phyloP scores from a whole-genome alignment of 1,139 yeast species.

The Kluyveromyces marxianus region DNA sequence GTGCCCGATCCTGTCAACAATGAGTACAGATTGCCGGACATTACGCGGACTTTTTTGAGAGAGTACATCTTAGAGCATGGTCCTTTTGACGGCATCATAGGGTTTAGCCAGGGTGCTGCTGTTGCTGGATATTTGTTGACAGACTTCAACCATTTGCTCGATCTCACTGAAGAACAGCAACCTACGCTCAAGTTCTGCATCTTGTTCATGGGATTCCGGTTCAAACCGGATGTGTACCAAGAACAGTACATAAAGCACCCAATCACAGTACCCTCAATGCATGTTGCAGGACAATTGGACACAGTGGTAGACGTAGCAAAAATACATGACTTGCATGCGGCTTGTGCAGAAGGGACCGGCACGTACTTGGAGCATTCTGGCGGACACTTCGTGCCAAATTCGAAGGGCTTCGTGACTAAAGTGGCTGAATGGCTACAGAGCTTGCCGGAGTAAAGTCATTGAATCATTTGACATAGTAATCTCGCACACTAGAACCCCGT shows the following conservation, averaged over 20 bases:
- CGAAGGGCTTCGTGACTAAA: constrained; percentile 51
- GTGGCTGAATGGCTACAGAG: constrained; percentile 47
- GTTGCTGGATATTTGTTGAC: constrained; percentile 53
- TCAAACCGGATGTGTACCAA: constrained; percentile 48
- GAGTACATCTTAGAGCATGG: constrained; percentile 43
- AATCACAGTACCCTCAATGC: constrained; percentile 54
- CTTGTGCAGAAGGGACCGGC: constrained; percentile 40
- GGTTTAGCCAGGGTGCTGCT: constrained; percentile 93
- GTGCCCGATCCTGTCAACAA: constrained; percentile 18
- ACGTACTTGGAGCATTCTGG: constrained; percentile 66
- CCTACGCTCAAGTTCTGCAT: constrained; percentile 60
- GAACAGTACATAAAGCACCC: constrained; percentile 37
- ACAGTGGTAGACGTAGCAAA: constrained; percentile 79
- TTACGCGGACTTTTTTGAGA: constrained; percentile 12
- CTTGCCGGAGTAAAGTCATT: constrained; percentile 5
- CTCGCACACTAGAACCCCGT: not conserved
- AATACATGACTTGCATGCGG: constrained; percentile 49
- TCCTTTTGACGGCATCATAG: constrained; percentile 79
- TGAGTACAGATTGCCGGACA: constrained; percentile 7
- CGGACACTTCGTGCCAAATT: constrained; percentile 81
- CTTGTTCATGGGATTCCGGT: constrained; percentile 68
- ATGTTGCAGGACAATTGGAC: constrained; percentile 80
- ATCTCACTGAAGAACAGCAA: constrained; percentile 28
- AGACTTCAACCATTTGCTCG: constrained; percentile 32
- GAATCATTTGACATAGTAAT: not conserved